Percentiles rank a stretch among this genome's conserved stretches.
Conservation (phyloP, 2,329 filamentous ascomycete genomes). For the Paecilomyces dactylethromorphus region DNA sequence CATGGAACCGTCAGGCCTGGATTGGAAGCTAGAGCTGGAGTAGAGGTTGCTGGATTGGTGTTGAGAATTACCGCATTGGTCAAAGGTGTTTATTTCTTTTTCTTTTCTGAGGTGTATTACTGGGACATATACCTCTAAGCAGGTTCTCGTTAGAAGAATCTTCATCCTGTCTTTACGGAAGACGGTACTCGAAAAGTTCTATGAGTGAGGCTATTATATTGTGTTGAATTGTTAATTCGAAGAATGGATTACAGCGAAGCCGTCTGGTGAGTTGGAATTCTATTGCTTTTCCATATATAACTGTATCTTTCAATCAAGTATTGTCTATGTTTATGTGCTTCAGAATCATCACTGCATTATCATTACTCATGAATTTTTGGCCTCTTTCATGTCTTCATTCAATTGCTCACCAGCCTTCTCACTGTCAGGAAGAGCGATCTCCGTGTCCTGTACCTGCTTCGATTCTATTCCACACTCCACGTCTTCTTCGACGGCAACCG, state of each 20-base stretch:
- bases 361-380: neutral
- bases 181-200: too few relatives aligned
- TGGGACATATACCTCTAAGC: neutral
- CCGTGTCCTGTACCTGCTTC: neutral
- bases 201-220: neutral
- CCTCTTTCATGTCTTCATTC: neutral
- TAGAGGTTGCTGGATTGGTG: neutral
- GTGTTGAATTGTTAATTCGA: neutral
- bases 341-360: neutral
- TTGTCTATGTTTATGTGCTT: neutral
- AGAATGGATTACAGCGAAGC: neutral
- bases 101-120: neutral
- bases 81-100: neutral
- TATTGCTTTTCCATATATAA: neutral
- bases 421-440: neutral
- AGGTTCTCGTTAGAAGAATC: neutral
- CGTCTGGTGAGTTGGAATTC: neutral
- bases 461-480: neutral
- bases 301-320: neutral
- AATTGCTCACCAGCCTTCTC: neutral
- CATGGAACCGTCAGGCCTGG: neutral
- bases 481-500: neutral
- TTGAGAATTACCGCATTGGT: neutral
- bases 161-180: neutral
- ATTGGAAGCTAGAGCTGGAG: neutral